Percentiles rank a stretch among this genome's conserved stretches.
phyloP scores from a whole-genome alignment of 2,329 filamentous ascomycete genomes.

The Pseudogymnoascus sp. region DNA sequence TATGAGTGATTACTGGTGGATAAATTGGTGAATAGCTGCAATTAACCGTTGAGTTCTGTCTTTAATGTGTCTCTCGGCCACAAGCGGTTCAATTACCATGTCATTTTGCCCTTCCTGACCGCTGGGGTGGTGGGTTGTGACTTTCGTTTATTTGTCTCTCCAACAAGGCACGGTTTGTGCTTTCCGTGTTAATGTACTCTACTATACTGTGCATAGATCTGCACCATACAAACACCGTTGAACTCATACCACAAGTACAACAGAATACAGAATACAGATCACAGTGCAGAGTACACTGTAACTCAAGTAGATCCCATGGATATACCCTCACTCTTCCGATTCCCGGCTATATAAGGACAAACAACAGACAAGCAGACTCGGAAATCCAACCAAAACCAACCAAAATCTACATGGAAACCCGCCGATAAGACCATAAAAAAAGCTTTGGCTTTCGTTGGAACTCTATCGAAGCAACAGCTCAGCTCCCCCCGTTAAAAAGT shows the following conservation, averaged over 20 bases:
- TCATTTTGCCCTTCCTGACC: background rate
- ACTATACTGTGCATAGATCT: background rate
- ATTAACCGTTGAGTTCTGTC: background rate
- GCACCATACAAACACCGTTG: background rate
- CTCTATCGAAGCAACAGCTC: slow-evolving; percentile 6
- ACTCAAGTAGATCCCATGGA: background rate
- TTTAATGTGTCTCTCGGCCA: background rate
- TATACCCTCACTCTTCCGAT: slow-evolving; percentile 1
- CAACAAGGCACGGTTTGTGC: background rate
- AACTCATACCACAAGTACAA: background rate
- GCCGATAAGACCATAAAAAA: background rate
- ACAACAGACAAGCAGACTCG: background rate
- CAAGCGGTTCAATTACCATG: background rate
- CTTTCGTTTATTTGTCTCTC: background rate
- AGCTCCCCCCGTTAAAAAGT: slow-evolving; percentile 3
- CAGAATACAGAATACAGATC: background rate
- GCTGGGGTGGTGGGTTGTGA: background rate
- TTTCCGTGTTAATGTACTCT: background rate
- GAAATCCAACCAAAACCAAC: background rate
- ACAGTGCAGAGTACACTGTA: background rate
- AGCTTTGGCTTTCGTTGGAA: slow-evolving; percentile 6
- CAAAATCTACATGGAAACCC: background rate
- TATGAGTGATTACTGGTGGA: background rate
- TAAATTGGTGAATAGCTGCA: background rate
- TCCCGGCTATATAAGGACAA: background rate